Evolutionary conservation across 148 eudicot genomes (phyloP), one percentile per base, ranked within the genome.

Genomic region (Rhododendron williamsianum): DNA sequence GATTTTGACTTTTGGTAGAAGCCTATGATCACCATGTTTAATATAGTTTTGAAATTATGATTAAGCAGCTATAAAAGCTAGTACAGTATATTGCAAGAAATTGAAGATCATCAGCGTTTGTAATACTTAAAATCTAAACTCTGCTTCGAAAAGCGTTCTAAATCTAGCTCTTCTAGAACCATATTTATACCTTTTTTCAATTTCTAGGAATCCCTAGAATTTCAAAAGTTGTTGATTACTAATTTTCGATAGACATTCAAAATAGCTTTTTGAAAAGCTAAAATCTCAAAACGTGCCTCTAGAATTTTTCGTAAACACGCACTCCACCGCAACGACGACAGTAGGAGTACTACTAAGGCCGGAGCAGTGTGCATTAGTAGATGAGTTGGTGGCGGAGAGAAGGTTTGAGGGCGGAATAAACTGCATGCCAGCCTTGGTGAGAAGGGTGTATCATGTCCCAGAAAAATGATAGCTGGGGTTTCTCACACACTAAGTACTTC

Each of bases 371-470:
- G 12, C 27, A n/a, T 27, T 67, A 27, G 13, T 69, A 69, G 16
- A 1, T 1, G 36, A 69, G 36, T 27, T 27, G 74, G 36, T 12
- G 74, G 74, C 10, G 74, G 74, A 93, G 91, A 65, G 91, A 81
- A 78, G 87, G 86, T 25, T 48, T 30, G 6, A 93, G 85, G 79
- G 88, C 85, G 9, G 78, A 60, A 60, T 86, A 93, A 89, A 94
- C 92, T 30, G 87, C 88, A 82, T 27, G 48, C 95, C 97, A 94
- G 13, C 97, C 97, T 33, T 88, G 84, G 11, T 94, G 90, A 3
- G 95, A 88, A 76, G 97, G 97, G 88, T 94, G 97, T 30, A 93
- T 89, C 1, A 60, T 63, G 69, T 93, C 95, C 96, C 95, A 92
- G 80, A 91, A 94, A 73, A 92, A 91, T 0, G 97, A 90, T 15